Evolutionary conservation across 192 early-diverging fungal species (phyloP).

Genomic region (Rhizophagus prolifer): DNA sequence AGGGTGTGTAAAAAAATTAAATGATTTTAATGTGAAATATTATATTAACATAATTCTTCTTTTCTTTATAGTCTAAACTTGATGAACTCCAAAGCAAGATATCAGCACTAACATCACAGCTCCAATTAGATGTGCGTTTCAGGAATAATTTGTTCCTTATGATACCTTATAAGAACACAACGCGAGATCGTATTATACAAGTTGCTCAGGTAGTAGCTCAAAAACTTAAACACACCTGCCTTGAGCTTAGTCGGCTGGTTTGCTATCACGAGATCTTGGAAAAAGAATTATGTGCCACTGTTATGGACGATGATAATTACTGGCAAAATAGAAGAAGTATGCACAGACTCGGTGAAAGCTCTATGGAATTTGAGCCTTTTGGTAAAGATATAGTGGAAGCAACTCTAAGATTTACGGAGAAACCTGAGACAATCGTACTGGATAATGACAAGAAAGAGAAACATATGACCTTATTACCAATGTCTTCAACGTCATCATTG

Average conservation of each 20-base stretch:
- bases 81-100: constrained; percentile 22
- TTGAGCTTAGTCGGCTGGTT: constrained; percentile 61
- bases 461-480: neutral
- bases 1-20: neutral
- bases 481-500: constrained; percentile 8
- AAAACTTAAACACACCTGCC: constrained; percentile 54
- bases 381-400: neutral
- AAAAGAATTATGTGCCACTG: constrained; percentile 32
- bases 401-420: neutral
- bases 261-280: constrained; percentile 76
- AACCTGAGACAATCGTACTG: neutral
- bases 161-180: constrained; percentile 61
- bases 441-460: neutral
- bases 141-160: constrained; percentile 66
- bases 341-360: constrained; percentile 4
- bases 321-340: constrained; percentile 24
- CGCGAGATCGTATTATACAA: constrained; percentile 60
- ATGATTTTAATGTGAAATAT: neutral
- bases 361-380: neutral
- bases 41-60: neutral
- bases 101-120: constrained; percentile 24
- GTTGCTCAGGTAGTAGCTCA: constrained; percentile 58
- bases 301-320: constrained; percentile 30
- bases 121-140: constrained; percentile 59
- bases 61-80: constrained; percentile 21